Evolutionary conservation across 2,329 filamentous ascomycete genomes (phyloP).

Genomic region (Ploettnerulaceae sp.): DNA sequence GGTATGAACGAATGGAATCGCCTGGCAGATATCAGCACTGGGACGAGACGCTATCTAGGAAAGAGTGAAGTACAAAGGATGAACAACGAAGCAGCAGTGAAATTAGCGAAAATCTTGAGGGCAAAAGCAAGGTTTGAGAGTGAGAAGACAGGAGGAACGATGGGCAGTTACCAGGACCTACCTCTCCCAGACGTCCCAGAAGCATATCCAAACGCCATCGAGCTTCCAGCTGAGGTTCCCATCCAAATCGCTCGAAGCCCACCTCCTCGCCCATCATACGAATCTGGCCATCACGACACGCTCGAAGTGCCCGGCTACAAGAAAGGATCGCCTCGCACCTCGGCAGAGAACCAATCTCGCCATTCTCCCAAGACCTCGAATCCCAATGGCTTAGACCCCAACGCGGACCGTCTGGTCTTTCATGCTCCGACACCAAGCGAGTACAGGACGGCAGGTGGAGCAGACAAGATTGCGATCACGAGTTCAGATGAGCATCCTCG

Average conservation of each 20-base stretch:
- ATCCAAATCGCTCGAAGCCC: conserved; percentile 19
- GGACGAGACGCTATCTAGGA: conserved; percentile 77
- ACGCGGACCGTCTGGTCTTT: conserved; percentile 47
- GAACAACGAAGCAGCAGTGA: conserved; percentile 70
- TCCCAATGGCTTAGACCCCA: conserved; percentile 22
- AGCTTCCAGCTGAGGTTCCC: conserved; percentile 51
- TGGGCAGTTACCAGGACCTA: conserved; percentile 15
- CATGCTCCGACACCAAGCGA: conserved; percentile 54
- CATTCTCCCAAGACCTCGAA: conserved; percentile 35
- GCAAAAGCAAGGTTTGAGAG: conserved; percentile 47
- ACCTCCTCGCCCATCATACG: conserved; percentile 33
- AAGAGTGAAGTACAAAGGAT: conserved; percentile 70
- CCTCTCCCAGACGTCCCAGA: conserved; percentile 35
- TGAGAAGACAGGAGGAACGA: conserved; percentile 11
- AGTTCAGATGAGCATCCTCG: conserved; percentile 54
- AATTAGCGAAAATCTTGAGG: conserved; percentile 77
- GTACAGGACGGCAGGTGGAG: conserved; percentile 53
- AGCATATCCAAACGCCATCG: conserved; percentile 40
- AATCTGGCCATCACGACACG: conserved; percentile 29
- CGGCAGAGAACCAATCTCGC: conserved; percentile 33
- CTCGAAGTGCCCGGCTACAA: conserved; percentile 25
- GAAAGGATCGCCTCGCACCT: conserved; percentile 33
- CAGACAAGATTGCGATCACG: conserved; percentile 65
- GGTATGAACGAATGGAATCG: conserved; percentile 98
- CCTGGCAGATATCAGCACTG: conserved; percentile 90